phyloP scores from a whole-genome alignment of 2,329 filamentous ascomycete genomes.

The Ampelomyces quisqualis region DNA sequence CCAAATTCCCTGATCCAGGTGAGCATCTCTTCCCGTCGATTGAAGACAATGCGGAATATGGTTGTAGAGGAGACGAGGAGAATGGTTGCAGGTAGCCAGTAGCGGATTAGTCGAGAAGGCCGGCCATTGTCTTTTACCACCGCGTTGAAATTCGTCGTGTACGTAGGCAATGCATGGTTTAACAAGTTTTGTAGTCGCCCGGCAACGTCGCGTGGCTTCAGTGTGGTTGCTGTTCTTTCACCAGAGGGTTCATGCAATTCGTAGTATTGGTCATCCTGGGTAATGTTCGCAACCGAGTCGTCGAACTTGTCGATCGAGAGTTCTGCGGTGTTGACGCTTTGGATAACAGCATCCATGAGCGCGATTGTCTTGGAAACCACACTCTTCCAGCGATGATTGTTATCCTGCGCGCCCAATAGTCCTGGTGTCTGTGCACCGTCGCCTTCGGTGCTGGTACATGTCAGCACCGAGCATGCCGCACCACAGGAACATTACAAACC shows the following conservation, averaged over 20 bases:
- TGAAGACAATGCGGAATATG: conserved; percentile 74
- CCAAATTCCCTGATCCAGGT: conserved; percentile 80
- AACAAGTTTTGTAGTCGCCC: conserved; percentile 70
- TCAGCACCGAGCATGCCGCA: conserved; percentile 7
- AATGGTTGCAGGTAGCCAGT: conserved; percentile 78
- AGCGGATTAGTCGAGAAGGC: conserved; percentile 73
- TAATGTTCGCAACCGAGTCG: conserved; percentile 56
- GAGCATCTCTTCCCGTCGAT: conserved; percentile 72
- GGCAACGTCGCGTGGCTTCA: conserved; percentile 59
- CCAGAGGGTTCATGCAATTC: conserved; percentile 44
- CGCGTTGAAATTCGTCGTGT: conserved; percentile 58
- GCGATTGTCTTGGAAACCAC: conserved; percentile 78
- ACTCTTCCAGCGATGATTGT: conserved; percentile 64
- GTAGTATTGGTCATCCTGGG: conserved; percentile 54
- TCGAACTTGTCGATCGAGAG: conserved; percentile 57
- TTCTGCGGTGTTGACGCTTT: conserved; percentile 66
- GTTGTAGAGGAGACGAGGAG: conserved; percentile 79
- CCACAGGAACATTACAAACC: conserved; percentile 14
- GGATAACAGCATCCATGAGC: conserved; percentile 82
- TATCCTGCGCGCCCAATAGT: conserved; percentile 50
- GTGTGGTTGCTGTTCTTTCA: conserved; percentile 34
- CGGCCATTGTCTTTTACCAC: conserved; percentile 68
- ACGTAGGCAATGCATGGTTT: conserved; percentile 65
- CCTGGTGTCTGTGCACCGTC: conserved; percentile 51
- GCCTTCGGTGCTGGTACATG: conserved; percentile 60